Conservation (phyloP, 2,329 filamentous ascomycete species). For the Cyphellophora attinorum region DNA sequence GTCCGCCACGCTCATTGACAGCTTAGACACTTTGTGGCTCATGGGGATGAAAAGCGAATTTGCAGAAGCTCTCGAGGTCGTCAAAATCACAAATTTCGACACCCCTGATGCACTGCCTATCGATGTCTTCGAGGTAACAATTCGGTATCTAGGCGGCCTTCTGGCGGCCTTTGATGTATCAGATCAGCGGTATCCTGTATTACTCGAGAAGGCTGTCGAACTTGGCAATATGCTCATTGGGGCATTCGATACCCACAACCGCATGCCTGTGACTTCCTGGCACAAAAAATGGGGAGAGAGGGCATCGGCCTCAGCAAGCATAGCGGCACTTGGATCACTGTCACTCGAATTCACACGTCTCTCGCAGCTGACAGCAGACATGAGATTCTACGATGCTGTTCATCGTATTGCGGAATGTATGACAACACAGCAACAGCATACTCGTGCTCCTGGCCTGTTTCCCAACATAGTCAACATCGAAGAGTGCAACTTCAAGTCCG, state of each 20-base stretch:
- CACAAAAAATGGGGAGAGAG: constrained; percentile 17
- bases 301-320: constrained; percentile 18
- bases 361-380: constrained; percentile 28
- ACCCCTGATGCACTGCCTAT: constrained; percentile 36
- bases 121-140: constrained; percentile 82
- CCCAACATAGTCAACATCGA: constrained; percentile 24
- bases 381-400: constrained; percentile 28
- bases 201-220: constrained; percentile 45
- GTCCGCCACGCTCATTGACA: constrained; percentile 52
- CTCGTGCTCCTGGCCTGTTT: constrained; percentile 31
- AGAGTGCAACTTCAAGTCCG: constrained; percentile 17
- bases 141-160: constrained; percentile 75
- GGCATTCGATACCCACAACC: constrained; percentile 26
- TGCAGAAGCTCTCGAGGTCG: constrained; percentile 40
- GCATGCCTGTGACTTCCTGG: constrained; percentile 23
- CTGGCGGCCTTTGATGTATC: constrained; percentile 58
- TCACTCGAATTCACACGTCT: constrained; percentile 32
- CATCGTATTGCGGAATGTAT: constrained; percentile 26
- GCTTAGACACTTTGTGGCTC: constrained; percentile 53
- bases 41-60: constrained; percentile 53
- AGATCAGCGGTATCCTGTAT: constrained; percentile 26
- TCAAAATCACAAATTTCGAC: constrained; percentile 47
- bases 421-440: constrained; percentile 23
- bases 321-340: constrained; percentile 28
- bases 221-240: constrained; percentile 45